Conservation (phyloP, 768 basidiomycete species). For the Xanthoconium purpureum region DNA sequence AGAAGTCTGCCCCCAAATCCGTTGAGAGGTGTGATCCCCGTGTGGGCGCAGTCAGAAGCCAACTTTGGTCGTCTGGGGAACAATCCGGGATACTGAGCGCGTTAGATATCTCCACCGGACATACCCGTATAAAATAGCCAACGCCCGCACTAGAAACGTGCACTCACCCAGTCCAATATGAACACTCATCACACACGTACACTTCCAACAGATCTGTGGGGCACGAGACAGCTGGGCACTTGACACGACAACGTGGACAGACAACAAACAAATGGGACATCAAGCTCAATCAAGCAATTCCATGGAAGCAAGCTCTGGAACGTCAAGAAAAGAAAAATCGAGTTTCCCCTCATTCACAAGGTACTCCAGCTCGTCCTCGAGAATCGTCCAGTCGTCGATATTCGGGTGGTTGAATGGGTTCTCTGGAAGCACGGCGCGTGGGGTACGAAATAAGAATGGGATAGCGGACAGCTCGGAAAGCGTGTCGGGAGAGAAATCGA, state of each 20-base stretch:
- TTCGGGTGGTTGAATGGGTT: background rate
- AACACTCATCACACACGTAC: background rate
- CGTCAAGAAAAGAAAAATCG: constrained; percentile 28
- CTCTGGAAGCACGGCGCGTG: constrained; percentile 2
- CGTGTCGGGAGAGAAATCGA: constrained; percentile 13
- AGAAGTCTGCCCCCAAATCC: background rate
- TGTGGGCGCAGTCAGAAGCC: background rate
- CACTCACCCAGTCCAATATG: background rate
- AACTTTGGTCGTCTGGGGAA: background rate
- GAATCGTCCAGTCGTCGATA: constrained; percentile 10
- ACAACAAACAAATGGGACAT: background rate
- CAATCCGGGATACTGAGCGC: too few species aligned
- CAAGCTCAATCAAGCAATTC: constrained; percentile 10
- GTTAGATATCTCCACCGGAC: too few species aligned
- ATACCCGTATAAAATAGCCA: too few species aligned
- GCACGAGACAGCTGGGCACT: background rate
- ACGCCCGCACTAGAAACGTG: too few species aligned
- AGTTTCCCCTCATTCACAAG: constrained; percentile 23
- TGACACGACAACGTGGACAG: background rate
- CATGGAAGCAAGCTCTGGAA: constrained; percentile 13
- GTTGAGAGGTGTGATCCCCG: background rate
- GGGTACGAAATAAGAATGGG: constrained; percentile 30
- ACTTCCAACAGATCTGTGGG: background rate
- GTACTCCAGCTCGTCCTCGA: constrained; percentile 21
- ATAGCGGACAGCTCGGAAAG: constrained; percentile 30